A percentile compares a stretch with the other conserved stretches of the same genome.
Evolutionary conservation across 1,284 basidiomycete genomes (phyloP).

Genomic region (Polyporus tsugae): DNA sequence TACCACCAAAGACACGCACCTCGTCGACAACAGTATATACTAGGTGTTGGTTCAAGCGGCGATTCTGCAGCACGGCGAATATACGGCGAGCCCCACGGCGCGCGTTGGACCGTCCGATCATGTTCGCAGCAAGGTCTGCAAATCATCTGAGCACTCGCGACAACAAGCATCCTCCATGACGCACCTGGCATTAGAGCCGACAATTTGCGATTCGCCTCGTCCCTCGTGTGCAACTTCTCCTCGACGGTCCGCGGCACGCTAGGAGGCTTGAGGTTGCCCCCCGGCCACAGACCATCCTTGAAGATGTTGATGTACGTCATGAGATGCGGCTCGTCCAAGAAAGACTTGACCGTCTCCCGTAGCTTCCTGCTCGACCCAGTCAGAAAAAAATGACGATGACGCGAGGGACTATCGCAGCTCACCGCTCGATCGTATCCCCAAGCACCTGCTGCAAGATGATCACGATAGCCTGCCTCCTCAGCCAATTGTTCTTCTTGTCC

Average conservation of each 20-base stretch:
- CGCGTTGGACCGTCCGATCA: constrained; percentile 95
- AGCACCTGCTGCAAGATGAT: constrained; percentile 96
- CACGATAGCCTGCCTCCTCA: constrained; percentile 94
- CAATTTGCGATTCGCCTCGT: constrained; percentile 89
- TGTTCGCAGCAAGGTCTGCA: constrained; percentile 91
- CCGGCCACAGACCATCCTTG: constrained; percentile 84
- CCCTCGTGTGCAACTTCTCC: constrained; percentile 81
- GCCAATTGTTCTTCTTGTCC: constrained; percentile 95
- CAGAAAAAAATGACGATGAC: background rate
- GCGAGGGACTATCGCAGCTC: constrained; percentile 32
- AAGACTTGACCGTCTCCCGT: constrained; percentile 75
- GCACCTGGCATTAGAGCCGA: constrained; percentile 90
- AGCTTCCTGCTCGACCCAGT: constrained; percentile 70
- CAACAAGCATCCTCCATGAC: constrained; percentile 18
- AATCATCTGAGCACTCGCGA: background rate
- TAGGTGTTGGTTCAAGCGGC: constrained; percentile 91
- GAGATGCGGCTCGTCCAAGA: constrained; percentile 73
- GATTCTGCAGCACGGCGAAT: constrained; percentile 93
- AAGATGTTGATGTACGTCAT: constrained; percentile 73
- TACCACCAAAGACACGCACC: constrained; percentile 49
- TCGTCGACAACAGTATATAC: constrained; percentile 89
- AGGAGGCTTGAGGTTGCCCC: constrained; percentile 73
- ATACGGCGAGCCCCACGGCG: constrained; percentile 89
- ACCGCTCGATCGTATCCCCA: constrained; percentile 96
- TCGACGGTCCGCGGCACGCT: constrained; percentile 74